Evolutionary conservation across 2,329 filamentous ascomycete species (phyloP), one percentile per base, ranked within the genome.

Genomic region (Aureobasidium sp.): DNA sequence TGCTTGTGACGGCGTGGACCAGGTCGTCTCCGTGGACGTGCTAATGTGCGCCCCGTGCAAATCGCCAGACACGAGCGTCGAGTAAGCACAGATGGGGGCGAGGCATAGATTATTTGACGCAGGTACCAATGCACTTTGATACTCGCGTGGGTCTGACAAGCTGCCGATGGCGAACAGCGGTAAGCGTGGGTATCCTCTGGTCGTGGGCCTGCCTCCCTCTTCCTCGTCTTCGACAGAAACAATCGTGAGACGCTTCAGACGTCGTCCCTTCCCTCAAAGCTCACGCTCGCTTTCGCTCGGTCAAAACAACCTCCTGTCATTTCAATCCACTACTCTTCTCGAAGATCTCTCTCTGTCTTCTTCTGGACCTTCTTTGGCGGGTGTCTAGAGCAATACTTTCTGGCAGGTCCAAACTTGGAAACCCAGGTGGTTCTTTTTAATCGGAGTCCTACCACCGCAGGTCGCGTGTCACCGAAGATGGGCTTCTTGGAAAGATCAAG

Each of bases 401-500:
- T 41, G 45, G 57, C 57, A 41, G 45, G 44, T 60, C 57, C 36
- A 49, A 36, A 20, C 12, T 25, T 15, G 42, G 41, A 47, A 37
- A 42, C 41, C 41, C 53, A 34, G 42, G 44, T 29, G 42, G 42
- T 49, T 41, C 42, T 31, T 31, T 20, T n/a, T 42, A 48, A 37
- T 31, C 25, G 11, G 42, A 31, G 2, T 48, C 39, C 17, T 29
- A n/a, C 31, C 12, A 29, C 22, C 31, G 44, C 55, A 48, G 44
- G 42, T 48, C 41, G 55, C 34, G 34, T 48, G 31, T 34, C 29
- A 48, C 29, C 12, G 17, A 27, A 12, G 5, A 65, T 65, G 64
- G 64, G 64, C n/a, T 64, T 65, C 34, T 31, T 65, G n/a, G 59
- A 63, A 15, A 58, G 64, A 48, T 64, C 64, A 39, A 62, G 63